These are phyloP conservation scores for Bolboschoenus planiculmis DNA, from an alignment of 176 grass and related monocot genomes.

Conservation along the genomic window DNA sequence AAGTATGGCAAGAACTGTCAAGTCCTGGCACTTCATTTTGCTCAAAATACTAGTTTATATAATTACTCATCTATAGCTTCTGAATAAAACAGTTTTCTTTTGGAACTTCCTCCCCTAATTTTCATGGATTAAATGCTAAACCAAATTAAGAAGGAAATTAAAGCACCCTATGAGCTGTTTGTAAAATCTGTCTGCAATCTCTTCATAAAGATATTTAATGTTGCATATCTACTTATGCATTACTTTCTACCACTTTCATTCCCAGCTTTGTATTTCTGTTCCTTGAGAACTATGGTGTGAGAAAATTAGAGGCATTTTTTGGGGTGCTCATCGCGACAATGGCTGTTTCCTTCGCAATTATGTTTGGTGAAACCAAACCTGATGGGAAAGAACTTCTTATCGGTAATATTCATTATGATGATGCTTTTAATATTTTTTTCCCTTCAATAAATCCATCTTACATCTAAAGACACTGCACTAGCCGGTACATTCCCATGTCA, in stretches of 20 bases:
- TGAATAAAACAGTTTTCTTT: background rate
- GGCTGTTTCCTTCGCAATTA: conserved; percentile 72
- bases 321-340: conserved; percentile 74
- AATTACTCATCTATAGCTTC: background rate
- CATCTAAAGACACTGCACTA: background rate
- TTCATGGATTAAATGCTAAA: background rate
- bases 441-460: background rate
- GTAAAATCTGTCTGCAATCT: background rate
- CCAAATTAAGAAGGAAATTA: background rate
- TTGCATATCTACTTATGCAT: background rate
- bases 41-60: background rate
- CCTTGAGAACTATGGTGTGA: conserved; percentile 93
- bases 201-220: background rate
- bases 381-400: conserved; percentile 82
- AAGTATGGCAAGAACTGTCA: background rate
- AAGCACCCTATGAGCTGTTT: background rate
- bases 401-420: conserved; percentile 36
- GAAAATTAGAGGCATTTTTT: conserved; percentile 96
- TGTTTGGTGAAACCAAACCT: conserved; percentile 93
- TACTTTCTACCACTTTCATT: conserved; percentile 32
- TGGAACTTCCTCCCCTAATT: background rate
- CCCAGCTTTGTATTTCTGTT: conserved; percentile 93
- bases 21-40: background rate
- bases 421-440: background rate
- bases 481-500: background rate